Conservation (phyloP, 2,329 filamentous ascomycete genomes). For the Calonectria montana region DNA sequence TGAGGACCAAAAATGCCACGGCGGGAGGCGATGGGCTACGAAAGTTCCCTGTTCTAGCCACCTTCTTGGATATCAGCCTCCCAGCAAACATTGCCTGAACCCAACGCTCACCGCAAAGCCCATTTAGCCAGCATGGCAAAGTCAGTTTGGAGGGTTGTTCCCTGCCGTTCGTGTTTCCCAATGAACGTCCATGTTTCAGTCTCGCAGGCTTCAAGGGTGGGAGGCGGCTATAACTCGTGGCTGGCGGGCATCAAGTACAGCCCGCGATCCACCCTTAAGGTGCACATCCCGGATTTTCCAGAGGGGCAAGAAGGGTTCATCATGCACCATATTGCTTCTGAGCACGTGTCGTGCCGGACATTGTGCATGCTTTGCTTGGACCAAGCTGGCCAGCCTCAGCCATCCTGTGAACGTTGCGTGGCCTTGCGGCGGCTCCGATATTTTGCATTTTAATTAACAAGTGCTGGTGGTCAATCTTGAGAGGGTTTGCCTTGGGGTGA, state of each 20-base stretch:
- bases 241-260: not conserved
- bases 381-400: constrained; percentile 1
- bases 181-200: constrained; percentile 22
- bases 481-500: not conserved
- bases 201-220: not conserved
- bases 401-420: not conserved
- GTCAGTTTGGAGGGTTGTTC: constrained; percentile 17
- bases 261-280: not conserved
- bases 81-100: not conserved
- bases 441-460: not conserved
- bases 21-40: not conserved
- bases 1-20: not conserved
- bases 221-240: not conserved
- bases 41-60: not conserved
- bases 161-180: constrained; percentile 12
- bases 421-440: not conserved
- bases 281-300: not conserved
- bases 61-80: not conserved
- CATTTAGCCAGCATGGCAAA: not conserved
- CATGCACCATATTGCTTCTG: not conserved
- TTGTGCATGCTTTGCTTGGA: not conserved
- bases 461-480: not conserved
- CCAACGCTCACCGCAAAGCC: not conserved
- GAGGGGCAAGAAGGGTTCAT: constrained; percentile 5
- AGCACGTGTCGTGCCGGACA: not conserved